These are phyloP conservation scores for Rhizomucor pusillus DNA, from an alignment of 371 early-diverging fungal genomes.

Conservation along the genomic window DNA sequence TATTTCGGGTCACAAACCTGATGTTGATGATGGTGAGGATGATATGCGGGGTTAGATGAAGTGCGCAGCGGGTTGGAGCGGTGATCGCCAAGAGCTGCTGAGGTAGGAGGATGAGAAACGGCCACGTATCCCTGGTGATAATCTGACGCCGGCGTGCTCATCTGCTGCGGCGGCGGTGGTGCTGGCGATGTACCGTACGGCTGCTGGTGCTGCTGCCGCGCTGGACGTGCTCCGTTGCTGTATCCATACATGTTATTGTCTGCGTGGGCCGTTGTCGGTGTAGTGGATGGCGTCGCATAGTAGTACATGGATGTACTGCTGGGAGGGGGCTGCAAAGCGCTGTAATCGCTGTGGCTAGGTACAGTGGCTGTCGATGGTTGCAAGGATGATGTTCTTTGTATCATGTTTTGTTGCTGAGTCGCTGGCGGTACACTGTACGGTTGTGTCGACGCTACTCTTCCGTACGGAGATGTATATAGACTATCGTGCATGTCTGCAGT, in stretches of 20 bases:
- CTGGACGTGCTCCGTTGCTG: conserved; percentile 2
- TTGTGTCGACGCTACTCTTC: not conserved
- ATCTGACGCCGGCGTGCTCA: conserved; percentile 12
- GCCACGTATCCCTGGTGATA: conserved; percentile 5
- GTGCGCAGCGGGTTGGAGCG: conserved; percentile 8
- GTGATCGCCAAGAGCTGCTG: too few relatives aligned
- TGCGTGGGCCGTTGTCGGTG: conserved; percentile 17
- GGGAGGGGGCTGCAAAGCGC: not conserved
- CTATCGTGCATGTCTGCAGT: not conserved
- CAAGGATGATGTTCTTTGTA: conserved; percentile 1
- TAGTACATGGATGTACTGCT: conserved; percentile 12
- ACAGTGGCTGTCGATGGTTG: not conserved
- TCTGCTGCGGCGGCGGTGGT: conserved; percentile 1
- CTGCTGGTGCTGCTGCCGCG: too few relatives aligned
- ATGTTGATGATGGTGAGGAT: too few relatives aligned
- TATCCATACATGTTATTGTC: conserved; percentile 11
- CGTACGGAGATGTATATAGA: not conserved
- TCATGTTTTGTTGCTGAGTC: not conserved
- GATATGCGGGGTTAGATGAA: conserved; percentile 10
- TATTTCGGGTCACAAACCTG: too few relatives aligned
- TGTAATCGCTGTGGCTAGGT: not conserved
- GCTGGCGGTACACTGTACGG: conserved; percentile 2
- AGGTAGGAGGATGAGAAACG: too few relatives aligned
- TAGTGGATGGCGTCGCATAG: conserved; percentile 19
- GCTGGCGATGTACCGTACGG: conserved; percentile 14